A percentile compares a stretch with the other conserved stretches of the same genome.
Evolutionary conservation across 2,329 filamentous ascomycete genomes (phyloP).

Genomic region (Neofusicoccum cordaticola): DNA sequence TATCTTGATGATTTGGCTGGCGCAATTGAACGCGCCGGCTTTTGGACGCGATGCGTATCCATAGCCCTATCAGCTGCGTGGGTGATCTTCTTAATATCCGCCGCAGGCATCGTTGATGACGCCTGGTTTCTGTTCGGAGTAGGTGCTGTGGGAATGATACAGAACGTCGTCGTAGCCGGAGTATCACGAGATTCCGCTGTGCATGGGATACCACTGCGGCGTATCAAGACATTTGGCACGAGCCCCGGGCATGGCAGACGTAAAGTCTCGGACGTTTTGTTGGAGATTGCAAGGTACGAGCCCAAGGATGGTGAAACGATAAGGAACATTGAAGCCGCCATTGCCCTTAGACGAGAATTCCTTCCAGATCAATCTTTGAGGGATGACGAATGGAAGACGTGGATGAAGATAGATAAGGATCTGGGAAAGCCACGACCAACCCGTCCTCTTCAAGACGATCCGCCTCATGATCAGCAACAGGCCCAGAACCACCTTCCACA

Average conservation of each 20-base stretch:
- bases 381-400: too few species aligned
- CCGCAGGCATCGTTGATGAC: constrained; percentile 15
- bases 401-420: too few species aligned
- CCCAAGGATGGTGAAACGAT: too few species aligned
- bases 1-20: constrained; percentile 10
- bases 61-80: constrained; percentile 2
- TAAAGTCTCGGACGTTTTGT: background rate
- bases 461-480: too few species aligned
- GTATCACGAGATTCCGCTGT: background rate
- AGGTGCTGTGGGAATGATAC: constrained; percentile 20
- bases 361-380: too few species aligned
- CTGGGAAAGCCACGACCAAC: too few species aligned
- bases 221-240: background rate
- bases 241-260: background rate
- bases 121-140: constrained; percentile 20
- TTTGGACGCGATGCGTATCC: background rate
- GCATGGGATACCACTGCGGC: background rate
- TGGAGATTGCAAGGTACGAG: too few species aligned
- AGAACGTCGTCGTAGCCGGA: constrained; percentile 18
- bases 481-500: too few species aligned
- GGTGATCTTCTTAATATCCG: constrained; percentile 20
- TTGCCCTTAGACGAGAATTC: too few species aligned
- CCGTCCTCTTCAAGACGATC: too few species aligned
- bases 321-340: too few species aligned
- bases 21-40: background rate